These are phyloP conservation scores for Cynara cardunculus DNA, from an alignment of 129 eudicot genomes.

Conservation along the genomic window DNA sequence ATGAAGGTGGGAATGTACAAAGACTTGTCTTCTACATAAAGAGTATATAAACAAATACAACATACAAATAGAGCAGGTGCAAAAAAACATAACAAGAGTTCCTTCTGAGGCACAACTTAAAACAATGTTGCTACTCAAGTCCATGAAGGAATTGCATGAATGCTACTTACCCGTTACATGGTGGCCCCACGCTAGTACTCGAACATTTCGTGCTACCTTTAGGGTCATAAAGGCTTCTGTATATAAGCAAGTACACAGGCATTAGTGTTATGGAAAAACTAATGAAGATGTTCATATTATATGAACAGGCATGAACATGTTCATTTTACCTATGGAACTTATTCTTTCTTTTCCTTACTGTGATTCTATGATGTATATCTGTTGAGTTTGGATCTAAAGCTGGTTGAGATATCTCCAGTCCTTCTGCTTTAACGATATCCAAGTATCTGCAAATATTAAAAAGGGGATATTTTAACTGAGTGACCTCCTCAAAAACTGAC, in stretches of 20 bases:
- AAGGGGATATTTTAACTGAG: background rate
- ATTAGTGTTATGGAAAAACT: background rate
- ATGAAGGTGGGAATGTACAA: background rate
- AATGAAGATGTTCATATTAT: background rate
- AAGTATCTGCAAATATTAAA: conserved; percentile 52
- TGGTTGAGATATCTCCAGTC: conserved; percentile 96
- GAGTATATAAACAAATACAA: background rate
- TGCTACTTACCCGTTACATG: conserved; percentile 78
- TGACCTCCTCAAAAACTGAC: background rate
- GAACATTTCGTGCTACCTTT: conserved; percentile 74
- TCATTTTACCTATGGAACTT: conserved; percentile 61
- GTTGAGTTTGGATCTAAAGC: conserved; percentile 89
- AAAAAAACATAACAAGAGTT: background rate
- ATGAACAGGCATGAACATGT: background rate
- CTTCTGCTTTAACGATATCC: conserved; percentile 64
- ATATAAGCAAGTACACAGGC: background rate
- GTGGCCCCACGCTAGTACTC: conserved; percentile 68
- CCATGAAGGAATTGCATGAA: background rate
- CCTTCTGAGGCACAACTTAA: background rate
- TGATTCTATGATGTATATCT: conserved; percentile 92
- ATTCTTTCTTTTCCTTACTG: conserved; percentile 53
- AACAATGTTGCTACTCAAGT: background rate
- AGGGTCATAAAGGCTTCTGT: conserved; percentile 63
- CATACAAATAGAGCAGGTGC: background rate
- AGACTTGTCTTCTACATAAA: background rate